Base-by-base conservation (phyloP, 345 rosid genomes). In the Bruguiera parviflora region DNA sequence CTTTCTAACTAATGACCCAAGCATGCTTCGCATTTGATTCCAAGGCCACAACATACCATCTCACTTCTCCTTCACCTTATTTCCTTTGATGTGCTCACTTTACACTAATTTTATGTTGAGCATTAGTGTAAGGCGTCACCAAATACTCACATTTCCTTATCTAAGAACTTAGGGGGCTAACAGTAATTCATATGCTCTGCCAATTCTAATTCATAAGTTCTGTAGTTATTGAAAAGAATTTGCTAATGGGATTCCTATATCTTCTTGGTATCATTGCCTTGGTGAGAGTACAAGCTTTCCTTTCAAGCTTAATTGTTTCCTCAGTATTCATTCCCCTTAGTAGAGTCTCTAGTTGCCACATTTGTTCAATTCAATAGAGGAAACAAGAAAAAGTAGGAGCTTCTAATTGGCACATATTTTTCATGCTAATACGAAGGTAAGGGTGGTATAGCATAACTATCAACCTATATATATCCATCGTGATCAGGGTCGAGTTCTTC, bases 401-500 rank as follows among this genome's bases (percentile, higher is more conserved):
- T 22, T n/a, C 9, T 55, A 7, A 25, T n/a, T 37, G 43, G 1
- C 58, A 55, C 27, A 22, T 22, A 21, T 8, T 21, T 21, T 10
- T 55, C 13, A 55, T 55, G 8, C 25, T 15, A 25, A 43, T 10
- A 39, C 1, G 25, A 64, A 18, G 2, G 25, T 13, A 24, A 5
- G 10, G 15, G 33, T 18, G 53, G 24, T 18, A 47, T 64, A 33
- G 15, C 46, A 6, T 70, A 5, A 47, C 13, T 53, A 2, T 59
- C 61, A 39, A 94, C 98, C 96, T 92, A 98, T 49, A 95, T 95
- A 66, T 90, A 88, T 68, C 99, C 99, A 1, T 72, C 77, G 32
- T 87, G 89, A 75, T 92, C 98, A 7, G 98, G 99, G 64, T 95
- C 99, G 16, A 95, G 96, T 83, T 95, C 96, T 80, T 95, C 99